phyloP scores from a whole-genome alignment of 2,329 filamentous ascomycete genomes.

The Arthrobotrys conoides region DNA sequence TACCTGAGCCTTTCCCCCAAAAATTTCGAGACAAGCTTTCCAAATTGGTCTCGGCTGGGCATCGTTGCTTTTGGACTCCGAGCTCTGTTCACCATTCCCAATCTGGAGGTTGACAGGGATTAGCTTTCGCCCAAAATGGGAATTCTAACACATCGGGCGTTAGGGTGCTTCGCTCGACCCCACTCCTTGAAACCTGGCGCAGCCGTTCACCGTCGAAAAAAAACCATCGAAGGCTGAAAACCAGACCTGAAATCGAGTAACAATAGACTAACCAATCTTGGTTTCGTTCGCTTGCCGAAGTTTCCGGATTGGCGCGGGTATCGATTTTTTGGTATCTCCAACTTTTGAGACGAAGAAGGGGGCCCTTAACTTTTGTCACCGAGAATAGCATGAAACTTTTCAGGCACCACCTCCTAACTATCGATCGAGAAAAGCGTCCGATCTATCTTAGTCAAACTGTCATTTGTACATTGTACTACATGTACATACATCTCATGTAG shows the following conservation, averaged over 20 bases:
- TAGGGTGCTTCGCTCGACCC: conserved; percentile 12
- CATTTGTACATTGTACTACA: conserved; percentile 1
- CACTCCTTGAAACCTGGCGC: conserved; percentile 53
- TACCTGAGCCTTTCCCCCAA: conserved; percentile 32
- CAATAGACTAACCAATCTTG: conserved; percentile 49
- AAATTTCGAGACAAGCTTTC: conserved; percentile 31
- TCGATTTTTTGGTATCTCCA: conserved; percentile 28
- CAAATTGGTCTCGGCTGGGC: conserved; percentile 28
- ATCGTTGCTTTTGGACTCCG: conserved; percentile 7
- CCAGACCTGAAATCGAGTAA: conserved; percentile 17
- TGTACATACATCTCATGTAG: neutral
- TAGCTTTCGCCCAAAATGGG: conserved; percentile 17
- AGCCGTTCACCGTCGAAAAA: too few relatives aligned
- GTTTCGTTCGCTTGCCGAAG: neutral
- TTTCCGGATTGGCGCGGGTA: conserved; percentile 36
- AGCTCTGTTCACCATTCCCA: conserved; percentile 29
- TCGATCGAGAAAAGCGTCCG: neutral
- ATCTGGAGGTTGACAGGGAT: conserved; percentile 6
- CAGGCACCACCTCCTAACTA: conserved; percentile 32
- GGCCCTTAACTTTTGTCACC: conserved; percentile 14
- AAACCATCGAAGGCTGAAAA: too few relatives aligned
- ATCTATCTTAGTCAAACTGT: neutral
- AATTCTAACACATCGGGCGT: conserved; percentile 45
- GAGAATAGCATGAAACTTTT: conserved; percentile 48
- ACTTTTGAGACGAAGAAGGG: conserved; percentile 44